Percentiles rank a stretch among this genome's conserved stretches.
Evolutionary conservation across 345 rosid species (phyloP).

Genomic region (Abelmoschus esculentus): DNA sequence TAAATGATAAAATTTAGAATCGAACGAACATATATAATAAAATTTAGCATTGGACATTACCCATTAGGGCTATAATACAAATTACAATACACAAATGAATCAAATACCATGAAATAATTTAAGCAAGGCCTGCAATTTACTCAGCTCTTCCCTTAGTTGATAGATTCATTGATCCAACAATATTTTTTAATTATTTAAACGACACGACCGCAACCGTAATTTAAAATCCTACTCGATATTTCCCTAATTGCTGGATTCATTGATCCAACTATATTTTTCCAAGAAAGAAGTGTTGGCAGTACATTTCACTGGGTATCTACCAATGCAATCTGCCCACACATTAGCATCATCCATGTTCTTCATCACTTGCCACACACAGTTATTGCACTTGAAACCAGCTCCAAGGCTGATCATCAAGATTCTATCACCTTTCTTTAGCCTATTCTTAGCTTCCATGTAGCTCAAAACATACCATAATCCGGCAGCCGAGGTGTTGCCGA

Average conservation of each 20-base stretch:
- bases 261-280: constrained; percentile 31
- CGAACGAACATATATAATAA: too few species aligned
- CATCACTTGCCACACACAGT: constrained; percentile 57
- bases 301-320: constrained; percentile 26
- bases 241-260: constrained; percentile 4
- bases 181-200: too few species aligned
- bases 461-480: constrained; percentile 81
- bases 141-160: too few species aligned
- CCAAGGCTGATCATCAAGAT: constrained; percentile 55
- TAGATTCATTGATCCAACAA: too few species aligned
- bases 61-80: too few species aligned
- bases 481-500: constrained; percentile 81
- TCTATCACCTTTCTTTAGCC: constrained; percentile 38
- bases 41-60: too few species aligned
- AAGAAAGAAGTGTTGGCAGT: constrained; percentile 27
- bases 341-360: constrained; percentile 33
- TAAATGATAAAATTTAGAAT: too few species aligned
- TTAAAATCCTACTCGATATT: too few species aligned
- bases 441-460: constrained; percentile 61
- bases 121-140: too few species aligned
- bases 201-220: too few species aligned
- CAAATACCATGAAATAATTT: too few species aligned
- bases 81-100: too few species aligned
- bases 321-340: constrained; percentile 51
- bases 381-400: constrained; percentile 60